Base-by-base conservation (phyloP, 2,329 filamentous ascomycete species). In the Colletotrichum musicola region DNA sequence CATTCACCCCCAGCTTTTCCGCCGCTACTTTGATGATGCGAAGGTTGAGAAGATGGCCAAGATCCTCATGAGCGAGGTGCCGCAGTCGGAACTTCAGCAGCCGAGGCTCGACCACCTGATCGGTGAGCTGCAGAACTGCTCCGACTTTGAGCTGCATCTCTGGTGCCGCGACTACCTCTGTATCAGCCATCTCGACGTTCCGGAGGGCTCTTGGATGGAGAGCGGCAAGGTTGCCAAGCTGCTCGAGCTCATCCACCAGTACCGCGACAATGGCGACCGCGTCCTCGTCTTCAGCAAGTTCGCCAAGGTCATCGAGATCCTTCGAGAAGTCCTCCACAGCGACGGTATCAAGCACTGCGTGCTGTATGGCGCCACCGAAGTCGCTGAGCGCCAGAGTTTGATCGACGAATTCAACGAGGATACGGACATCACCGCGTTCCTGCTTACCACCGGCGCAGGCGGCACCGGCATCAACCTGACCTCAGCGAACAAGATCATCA, bases 381-480 rank as follows among this genome's bases (percentile, higher is more conserved):
- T 98, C 62, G 86, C 91, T 16, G 90, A 94, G 64, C 92, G 96
- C 9, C 96, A 98, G 79, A 89, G 91, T 4, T 88, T 98, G 71
- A 94, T 98, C 73, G 93, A 99, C 79, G 87, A 92, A 50, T 99
- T 97, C 84, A 92, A 94, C 74, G 82, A 88, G 2, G 88, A 97
- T 75, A 81, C 86, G 0, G 85, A 87, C 2, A 97, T 98, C 60
- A 92, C 94, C 0, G 94, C 97, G 0, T 99, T 99, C 79, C 87
- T 99, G 72, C 88, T 99, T 6, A 96, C 93, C 1, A 99, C 96
- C 0, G 95, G 94, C 69, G 95, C 95, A 0, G 96, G 96, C 60
- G 96, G 96, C n/a, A 96, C 95, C 0, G 96, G 96, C 47, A 97
- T 99, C 82, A 99, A 99, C 79, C 82, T 99, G 62, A 96, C 95